These are phyloP conservation scores for Auricularia cornea DNA, from an alignment of 768 basidiomycete genomes.

Conservation along the genomic window DNA sequence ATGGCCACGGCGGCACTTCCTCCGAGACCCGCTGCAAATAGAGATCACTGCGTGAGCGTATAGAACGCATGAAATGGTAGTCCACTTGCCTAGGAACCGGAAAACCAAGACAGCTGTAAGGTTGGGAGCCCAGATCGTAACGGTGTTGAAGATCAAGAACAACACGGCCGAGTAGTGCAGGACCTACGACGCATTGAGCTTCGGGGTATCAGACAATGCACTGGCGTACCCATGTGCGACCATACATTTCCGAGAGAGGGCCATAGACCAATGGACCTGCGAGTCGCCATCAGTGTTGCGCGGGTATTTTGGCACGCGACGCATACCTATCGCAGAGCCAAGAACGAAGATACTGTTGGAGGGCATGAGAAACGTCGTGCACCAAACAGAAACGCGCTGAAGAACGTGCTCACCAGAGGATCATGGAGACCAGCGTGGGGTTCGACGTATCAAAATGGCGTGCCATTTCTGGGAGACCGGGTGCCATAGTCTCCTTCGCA, in stretches of 20 bases:
- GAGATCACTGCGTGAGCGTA: too few species aligned
- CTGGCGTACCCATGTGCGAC: constrained; percentile 59
- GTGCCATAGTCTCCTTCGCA: too few species aligned
- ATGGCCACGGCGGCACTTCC: constrained; percentile 57
- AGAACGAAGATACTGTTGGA: constrained; percentile 49
- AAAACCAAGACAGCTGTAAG: constrained; percentile 49
- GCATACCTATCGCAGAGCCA: constrained; percentile 46
- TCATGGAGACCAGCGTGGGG: constrained; percentile 25
- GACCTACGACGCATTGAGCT: too few species aligned
- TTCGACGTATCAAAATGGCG: constrained; percentile 18
- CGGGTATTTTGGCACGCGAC: too few species aligned
- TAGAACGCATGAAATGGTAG: too few species aligned
- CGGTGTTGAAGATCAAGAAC: constrained; percentile 55
- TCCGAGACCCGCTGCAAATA: constrained; percentile 45
- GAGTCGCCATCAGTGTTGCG: too few species aligned
- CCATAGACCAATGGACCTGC: constrained; percentile 54
- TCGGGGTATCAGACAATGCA: too few species aligned
- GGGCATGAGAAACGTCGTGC: constrained; percentile 38
- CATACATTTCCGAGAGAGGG: constrained; percentile 51
- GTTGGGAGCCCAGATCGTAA: constrained; percentile 59
- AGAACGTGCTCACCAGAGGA: constrained; percentile 26
- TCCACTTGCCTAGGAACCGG: constrained; percentile 55
- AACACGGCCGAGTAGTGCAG: constrained; percentile 57
- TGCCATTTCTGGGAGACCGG: constrained; percentile 46
- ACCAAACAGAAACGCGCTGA: constrained; percentile 37